phyloP scores from a whole-genome alignment of 176 grass and related monocot genomes.

The Pontederia crassipes region DNA sequence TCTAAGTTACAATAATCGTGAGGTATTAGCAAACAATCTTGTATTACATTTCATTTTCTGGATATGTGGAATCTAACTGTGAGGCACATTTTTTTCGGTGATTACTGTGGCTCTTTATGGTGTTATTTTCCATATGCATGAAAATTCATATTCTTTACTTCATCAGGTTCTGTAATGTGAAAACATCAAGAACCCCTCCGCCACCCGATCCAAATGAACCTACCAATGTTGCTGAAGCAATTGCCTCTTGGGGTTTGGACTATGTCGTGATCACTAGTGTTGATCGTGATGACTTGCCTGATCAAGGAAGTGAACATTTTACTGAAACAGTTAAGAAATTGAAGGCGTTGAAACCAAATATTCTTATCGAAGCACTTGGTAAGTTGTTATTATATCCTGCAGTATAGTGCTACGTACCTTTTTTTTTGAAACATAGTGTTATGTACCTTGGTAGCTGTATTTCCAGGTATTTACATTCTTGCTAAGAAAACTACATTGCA shows the following conservation, averaged over 20 bases:
- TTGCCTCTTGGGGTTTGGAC: constrained; percentile 92
- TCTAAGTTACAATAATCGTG: too few relatives aligned
- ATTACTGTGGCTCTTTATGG: background rate
- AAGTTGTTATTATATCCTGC: constrained; percentile 7
- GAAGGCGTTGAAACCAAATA: constrained; percentile 68
- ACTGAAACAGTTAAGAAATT: constrained; percentile 75
- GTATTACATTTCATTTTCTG: too few relatives aligned
- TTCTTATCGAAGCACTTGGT: constrained; percentile 97
- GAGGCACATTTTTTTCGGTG: background rate
- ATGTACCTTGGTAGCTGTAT: too few relatives aligned
- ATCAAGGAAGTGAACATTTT: constrained; percentile 93
- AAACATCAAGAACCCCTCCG: constrained; percentile 85
- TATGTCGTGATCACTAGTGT: constrained; percentile 97
- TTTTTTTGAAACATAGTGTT: too few relatives aligned
- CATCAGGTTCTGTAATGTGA: constrained; percentile 92
- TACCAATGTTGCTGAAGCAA: constrained; percentile 88
- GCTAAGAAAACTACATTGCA: too few relatives aligned
- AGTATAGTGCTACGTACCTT: background rate
- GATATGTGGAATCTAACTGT: too few relatives aligned
- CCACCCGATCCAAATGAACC: constrained; percentile 85
- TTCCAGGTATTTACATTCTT: too few relatives aligned
- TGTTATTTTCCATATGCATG: background rate
- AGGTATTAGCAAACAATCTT: too few relatives aligned
- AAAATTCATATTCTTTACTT: background rate
- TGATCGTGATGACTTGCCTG: constrained; percentile 80